Conservation (phyloP, 495 filamentous ascomycete species). For the Apiosordaria backusii region DNA sequence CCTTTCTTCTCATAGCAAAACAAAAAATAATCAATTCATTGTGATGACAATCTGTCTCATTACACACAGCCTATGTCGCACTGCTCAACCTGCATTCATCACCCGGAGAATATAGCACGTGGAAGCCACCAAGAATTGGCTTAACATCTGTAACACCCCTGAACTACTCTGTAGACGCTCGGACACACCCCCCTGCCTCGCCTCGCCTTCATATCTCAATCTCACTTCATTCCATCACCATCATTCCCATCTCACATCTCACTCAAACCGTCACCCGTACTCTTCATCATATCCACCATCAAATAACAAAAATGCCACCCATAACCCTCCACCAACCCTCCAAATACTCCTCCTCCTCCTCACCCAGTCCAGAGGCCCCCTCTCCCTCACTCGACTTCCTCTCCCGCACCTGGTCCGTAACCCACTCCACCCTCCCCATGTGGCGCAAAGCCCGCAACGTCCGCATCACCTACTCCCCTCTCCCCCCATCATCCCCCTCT, state of each 20-base stretch:
- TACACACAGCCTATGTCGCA: background rate
- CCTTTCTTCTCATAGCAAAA: too few species aligned
- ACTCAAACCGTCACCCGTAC: too few species aligned
- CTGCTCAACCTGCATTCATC: background rate
- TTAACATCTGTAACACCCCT: background rate
- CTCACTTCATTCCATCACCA: background rate
- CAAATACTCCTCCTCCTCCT: constrained; percentile 34
- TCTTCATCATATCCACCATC: background rate
- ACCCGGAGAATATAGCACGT: too few species aligned
- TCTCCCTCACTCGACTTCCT: constrained; percentile 59
- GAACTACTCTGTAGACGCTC: background rate
- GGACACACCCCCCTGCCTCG: background rate
- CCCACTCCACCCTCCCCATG: constrained; percentile 72
- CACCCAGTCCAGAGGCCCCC: constrained; percentile 35
- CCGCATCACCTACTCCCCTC: constrained; percentile 62
- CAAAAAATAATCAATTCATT: too few species aligned
- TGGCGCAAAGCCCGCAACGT: constrained; percentile 71
- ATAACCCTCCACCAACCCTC: constrained; percentile 45
- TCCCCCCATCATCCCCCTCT: constrained; percentile 28
- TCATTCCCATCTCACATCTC: background rate
- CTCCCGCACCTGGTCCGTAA: constrained; percentile 67
- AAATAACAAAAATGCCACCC: constrained; percentile 7
- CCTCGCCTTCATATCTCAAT: constrained; percentile 5
- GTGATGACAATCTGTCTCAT: background rate
- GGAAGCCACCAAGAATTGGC: background rate